Evolutionary conservation across 2,329 filamentous ascomycete genomes (phyloP).

Genomic region (Coniochaeta hoffmannii): DNA sequence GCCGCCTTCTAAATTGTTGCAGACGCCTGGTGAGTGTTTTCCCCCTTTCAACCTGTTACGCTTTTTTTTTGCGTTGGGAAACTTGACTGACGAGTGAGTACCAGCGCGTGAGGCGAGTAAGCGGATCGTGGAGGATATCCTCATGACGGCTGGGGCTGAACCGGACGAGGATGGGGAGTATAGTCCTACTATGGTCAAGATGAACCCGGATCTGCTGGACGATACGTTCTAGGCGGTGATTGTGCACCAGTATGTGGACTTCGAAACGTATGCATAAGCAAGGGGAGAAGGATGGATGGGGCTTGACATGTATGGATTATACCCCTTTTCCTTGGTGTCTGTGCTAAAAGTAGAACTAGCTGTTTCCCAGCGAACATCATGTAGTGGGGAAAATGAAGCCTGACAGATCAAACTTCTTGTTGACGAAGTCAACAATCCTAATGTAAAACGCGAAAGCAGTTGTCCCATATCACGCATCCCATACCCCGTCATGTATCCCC

Average conservation of each 20-base stretch:
- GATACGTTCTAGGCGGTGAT: constrained; percentile 49
- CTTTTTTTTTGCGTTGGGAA: not conserved
- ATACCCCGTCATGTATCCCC: too few relatives aligned
- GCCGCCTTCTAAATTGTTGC: constrained; percentile 67
- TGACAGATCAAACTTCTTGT: not conserved
- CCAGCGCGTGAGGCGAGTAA: constrained; percentile 71
- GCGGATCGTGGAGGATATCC: constrained; percentile 72
- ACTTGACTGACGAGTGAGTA: constrained; percentile 6
- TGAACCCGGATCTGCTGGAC: constrained; percentile 54
- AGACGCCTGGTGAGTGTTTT: constrained; percentile 61
- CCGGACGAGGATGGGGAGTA: constrained; percentile 49
- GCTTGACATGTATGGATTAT: not conserved
- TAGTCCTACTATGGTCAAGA: constrained; percentile 59
- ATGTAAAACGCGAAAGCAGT: not conserved
- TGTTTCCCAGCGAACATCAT: not conserved
- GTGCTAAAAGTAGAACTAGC: not conserved
- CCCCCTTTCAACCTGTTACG: not conserved
- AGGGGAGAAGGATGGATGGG: not conserved
- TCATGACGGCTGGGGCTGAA: constrained; percentile 65
- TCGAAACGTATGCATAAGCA: not conserved
- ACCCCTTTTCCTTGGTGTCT: constrained; percentile 1
- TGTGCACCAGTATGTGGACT: not conserved
- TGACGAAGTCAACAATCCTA: not conserved
- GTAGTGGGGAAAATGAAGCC: not conserved
- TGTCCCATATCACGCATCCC: too few relatives aligned